phyloP scores from a whole-genome alignment of 2,329 filamentous ascomycete genomes.

The Uncinocarpus reesii region DNA sequence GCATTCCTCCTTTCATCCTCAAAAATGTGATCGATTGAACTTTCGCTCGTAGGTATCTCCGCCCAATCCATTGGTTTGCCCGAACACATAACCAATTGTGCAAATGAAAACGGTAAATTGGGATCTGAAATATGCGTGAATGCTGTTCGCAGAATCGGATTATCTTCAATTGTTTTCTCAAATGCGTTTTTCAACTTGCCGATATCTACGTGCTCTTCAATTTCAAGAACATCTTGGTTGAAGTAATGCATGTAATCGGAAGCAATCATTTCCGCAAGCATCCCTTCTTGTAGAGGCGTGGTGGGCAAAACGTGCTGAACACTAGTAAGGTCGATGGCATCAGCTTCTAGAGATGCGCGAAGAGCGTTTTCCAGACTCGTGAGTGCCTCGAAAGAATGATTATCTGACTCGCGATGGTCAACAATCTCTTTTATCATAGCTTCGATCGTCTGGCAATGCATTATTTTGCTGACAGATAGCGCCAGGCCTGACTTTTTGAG shows the following conservation, averaged over 20 bases:
- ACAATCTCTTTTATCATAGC: conserved; percentile 41
- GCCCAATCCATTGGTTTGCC: conserved; percentile 28
- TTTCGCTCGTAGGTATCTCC: conserved; percentile 18
- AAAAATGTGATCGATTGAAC: conserved; percentile 21
- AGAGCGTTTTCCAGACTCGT: conserved; percentile 25
- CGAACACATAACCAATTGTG: conserved; percentile 44
- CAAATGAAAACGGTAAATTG: conserved; percentile 45
- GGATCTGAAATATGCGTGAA: conserved; percentile 60
- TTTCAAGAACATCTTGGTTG: conserved; percentile 66
- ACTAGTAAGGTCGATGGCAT: conserved; percentile 30
- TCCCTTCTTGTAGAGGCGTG: conserved; percentile 76
- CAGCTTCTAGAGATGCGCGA: conserved; percentile 29
- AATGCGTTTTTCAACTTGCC: conserved; percentile 52
- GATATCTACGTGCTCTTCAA: conserved; percentile 48
- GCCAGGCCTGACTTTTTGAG: conserved; percentile 52
- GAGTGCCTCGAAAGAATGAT: not conserved
- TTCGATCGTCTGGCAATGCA: conserved; percentile 58
- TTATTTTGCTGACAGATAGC: conserved; percentile 64
- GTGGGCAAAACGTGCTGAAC: conserved; percentile 58
- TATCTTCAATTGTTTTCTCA: conserved; percentile 46
- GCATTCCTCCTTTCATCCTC: conserved; percentile 16
- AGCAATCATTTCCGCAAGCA: conserved; percentile 70
- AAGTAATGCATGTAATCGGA: conserved; percentile 70
- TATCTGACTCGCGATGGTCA: conserved; percentile 13
- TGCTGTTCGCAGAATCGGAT: conserved; percentile 63